These are phyloP conservation scores for Conoideocrella luteorostrata DNA, from an alignment of 2,329 filamentous ascomycete genomes.

Conservation along the genomic window DNA sequence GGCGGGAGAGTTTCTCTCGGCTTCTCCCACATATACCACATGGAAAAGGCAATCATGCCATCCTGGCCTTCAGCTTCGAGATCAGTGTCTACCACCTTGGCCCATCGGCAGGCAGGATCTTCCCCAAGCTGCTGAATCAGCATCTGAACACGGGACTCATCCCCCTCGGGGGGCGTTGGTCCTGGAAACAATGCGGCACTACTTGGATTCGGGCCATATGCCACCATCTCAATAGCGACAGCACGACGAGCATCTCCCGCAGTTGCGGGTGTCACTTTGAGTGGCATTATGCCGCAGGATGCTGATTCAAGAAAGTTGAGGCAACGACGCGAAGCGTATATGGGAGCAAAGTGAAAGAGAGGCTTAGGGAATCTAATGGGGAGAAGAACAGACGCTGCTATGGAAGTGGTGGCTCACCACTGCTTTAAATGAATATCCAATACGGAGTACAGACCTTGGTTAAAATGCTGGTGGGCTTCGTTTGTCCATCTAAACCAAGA, in stretches of 20 bases:
- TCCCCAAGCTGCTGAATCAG: slow-evolving; percentile 16
- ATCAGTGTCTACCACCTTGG: slow-evolving; percentile 29
- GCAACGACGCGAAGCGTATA: too few species aligned
- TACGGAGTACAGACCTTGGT: too few species aligned
- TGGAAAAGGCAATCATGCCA: slow-evolving; percentile 27
- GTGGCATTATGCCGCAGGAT: too few species aligned
- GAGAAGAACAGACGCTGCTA: too few species aligned
- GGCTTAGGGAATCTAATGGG: too few species aligned
- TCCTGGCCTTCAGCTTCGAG: slow-evolving; percentile 19
- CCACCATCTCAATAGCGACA: slow-evolving; percentile 29
- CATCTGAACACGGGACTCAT: slow-evolving; percentile 15
- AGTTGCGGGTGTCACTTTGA: slow-evolving; percentile 27
- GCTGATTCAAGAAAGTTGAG: too few species aligned
- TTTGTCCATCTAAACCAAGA: too few species aligned
- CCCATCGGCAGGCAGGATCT: slow-evolving; percentile 25
- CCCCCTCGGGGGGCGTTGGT: slow-evolving; percentile 13
- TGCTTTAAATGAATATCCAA: too few species aligned
- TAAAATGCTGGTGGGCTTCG: too few species aligned
- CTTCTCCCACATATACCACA: slow-evolving; percentile 27
- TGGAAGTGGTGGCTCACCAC: too few species aligned
- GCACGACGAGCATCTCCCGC: slow-evolving; percentile 29
- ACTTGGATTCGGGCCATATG: slow-evolving; percentile 27
- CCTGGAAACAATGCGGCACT: slow-evolving; percentile 26
- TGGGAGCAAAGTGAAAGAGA: too few species aligned
- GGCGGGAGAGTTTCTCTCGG: slow-evolving; percentile 16